Base-by-base conservation (phyloP, 1,139 yeast species). In the Pichia sp. region DNA sequence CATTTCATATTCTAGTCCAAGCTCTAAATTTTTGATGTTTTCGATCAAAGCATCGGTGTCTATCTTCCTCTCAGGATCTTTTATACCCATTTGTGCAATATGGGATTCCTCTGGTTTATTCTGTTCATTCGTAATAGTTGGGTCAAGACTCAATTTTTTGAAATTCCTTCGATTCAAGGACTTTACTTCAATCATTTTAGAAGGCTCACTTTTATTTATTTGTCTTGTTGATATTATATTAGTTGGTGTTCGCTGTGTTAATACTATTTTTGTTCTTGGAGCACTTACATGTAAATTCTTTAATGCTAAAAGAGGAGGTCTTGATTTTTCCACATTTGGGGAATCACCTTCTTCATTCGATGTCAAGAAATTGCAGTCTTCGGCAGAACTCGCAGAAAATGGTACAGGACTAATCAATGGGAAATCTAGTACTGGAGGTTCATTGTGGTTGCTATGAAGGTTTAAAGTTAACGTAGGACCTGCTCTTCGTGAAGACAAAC, bases 91-190 rank as follows among this genome's bases (percentile, higher is more conserved):
- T 47, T 56, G 61, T 52, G 29, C 44, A 49, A 44, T 44, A 44
- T 30, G 49, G 16, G 45, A 57, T 19, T 11, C 51, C 11, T 15
- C 34, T 23, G 30, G 23, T 29, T 23, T 10, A 15, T 19, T 46
- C 32, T 11, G 8, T 32, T 3, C 29, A 36, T 11, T 29, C 5
- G 52, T 42, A 5, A 4, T 23, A 4, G 45, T 32, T 26, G 70
- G 49, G 7, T 70, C 72, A 45, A 89, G 72, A 38, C 86, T 81
- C 47, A 89, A 75, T 59, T 87, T 79, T 68, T 90, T 90, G 67
- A 87, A 75, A 67, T 90, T 90, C 62, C 87, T 81, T 54, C 96
- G 77, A 60, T 81, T 81, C 59, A 89, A 70, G 4, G 93, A 77
- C 66, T 82, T 85, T 44, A 84, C 72, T 62, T 73, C 79, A 68